These are phyloP conservation scores for Lonicera japonica DNA, from an alignment of 129 eudicot species.

Conservation along the genomic window DNA sequence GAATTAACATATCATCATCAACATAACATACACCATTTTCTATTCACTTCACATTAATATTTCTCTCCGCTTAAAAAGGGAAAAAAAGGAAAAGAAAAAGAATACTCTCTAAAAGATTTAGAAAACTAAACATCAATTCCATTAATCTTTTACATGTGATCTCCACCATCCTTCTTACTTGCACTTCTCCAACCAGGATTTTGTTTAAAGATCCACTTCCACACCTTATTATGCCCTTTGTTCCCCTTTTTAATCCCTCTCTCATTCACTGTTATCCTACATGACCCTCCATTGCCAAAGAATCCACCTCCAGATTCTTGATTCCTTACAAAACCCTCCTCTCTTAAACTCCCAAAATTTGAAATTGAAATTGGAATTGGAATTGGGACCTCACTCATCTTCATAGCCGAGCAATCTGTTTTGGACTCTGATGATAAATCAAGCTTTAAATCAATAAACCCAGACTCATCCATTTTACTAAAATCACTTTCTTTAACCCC, in stretches of 20 bases:
- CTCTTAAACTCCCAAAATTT: conserved; percentile 10
- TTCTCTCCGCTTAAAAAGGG: neutral
- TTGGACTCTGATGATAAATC: conserved; percentile 44
- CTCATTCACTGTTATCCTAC: conserved; percentile 59
- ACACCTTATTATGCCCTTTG: conserved; percentile 52
- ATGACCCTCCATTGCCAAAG: conserved; percentile 41
- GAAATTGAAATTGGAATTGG: conserved; percentile 21
- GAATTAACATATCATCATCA: neutral
- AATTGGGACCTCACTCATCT: conserved; percentile 28
- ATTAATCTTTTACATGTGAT: conserved; percentile 30
- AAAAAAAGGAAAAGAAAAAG: too few species aligned
- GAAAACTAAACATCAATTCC: conserved; percentile 11
- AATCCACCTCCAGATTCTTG: conserved; percentile 8
- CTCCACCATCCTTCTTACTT: conserved; percentile 47
- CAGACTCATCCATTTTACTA: conserved; percentile 51
- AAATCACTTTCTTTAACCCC: conserved; percentile 49
- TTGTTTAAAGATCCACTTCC: conserved; percentile 83
- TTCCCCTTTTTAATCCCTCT: conserved; percentile 53
- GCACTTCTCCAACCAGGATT: conserved; percentile 34
- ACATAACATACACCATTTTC: neutral
- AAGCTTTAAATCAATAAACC: conserved; percentile 73
- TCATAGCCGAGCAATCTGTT: conserved; percentile 38
- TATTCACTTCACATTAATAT: neutral
- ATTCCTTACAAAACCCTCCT: neutral
- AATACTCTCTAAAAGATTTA: neutral